A percentile compares a stretch with the other conserved stretches of the same genome.
phyloP scores from a whole-genome alignment of 352 stramenopile genomes.

The Saprolegnia diclina region DNA sequence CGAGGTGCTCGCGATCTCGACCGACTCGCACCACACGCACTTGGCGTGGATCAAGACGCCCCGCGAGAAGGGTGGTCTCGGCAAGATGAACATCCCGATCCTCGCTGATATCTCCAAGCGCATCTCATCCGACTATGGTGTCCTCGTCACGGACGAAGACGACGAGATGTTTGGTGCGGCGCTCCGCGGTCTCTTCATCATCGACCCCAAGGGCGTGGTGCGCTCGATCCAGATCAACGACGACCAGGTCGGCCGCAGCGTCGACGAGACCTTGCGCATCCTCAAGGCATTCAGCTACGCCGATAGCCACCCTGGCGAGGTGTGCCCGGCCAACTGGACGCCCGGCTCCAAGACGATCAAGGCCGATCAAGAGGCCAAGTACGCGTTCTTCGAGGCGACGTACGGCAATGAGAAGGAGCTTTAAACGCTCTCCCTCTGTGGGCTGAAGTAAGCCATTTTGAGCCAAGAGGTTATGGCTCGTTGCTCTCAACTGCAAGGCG shows the following conservation, averaged over 20 bases:
- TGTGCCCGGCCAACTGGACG: slow-evolving; percentile 84
- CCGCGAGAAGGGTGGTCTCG: slow-evolving; percentile 65
- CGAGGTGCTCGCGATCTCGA: slow-evolving; percentile 69
- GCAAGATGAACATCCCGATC: slow-evolving; percentile 80
- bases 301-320: slow-evolving; percentile 51
- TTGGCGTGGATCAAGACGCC: slow-evolving; percentile 77
- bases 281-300: slow-evolving; percentile 84
- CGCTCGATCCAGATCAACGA: slow-evolving; percentile 84
- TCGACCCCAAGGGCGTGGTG: slow-evolving; percentile 76
- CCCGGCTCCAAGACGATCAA: slow-evolving; percentile 78
- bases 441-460: background rate
- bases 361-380: slow-evolving; percentile 75
- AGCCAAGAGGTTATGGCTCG: background rate
- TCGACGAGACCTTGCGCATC: slow-evolving; percentile 77
- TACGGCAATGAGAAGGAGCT: slow-evolving; percentile 28
- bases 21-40: slow-evolving; percentile 80
- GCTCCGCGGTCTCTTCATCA: slow-evolving; percentile 76
- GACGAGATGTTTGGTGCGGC: slow-evolving; percentile 63
- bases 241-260: slow-evolving; percentile 69
- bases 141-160: slow-evolving; percentile 70
- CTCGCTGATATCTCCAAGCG: slow-evolving; percentile 78
- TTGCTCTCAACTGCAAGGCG: too few species aligned
- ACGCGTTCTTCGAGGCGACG: slow-evolving; percentile 57
- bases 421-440: background rate
- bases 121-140: slow-evolving; percentile 79